phyloP scores from a whole-genome alignment of 768 basidiomycete species.

The Gymnopilus dilepis region DNA sequence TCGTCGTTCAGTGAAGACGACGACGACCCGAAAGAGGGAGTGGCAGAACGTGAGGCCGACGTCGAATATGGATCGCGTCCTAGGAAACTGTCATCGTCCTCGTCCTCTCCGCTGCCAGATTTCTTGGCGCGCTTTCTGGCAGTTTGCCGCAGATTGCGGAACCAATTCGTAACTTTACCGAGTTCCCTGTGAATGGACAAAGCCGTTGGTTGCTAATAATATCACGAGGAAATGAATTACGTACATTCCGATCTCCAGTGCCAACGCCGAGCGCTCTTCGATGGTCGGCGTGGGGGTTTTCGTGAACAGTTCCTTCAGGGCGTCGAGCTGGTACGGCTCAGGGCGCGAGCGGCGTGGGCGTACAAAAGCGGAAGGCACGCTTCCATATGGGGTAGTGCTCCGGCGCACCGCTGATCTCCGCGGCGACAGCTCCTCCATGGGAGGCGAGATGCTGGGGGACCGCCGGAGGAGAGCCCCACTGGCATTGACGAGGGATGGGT shows the following conservation, averaged over 20 bases:
- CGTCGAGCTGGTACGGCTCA: conserved; percentile 78
- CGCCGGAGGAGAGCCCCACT: conserved; percentile 37
- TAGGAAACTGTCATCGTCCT: conserved; percentile 52
- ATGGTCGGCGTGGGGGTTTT: conserved; percentile 78
- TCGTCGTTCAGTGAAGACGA: conserved; percentile 53
- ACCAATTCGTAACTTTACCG: conserved; percentile 89
- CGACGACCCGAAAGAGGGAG: conserved; percentile 55
- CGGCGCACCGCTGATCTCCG: conserved; percentile 44
- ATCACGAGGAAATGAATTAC: conserved; percentile 30
- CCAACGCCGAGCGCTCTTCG: conserved; percentile 77
- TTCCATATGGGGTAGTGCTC: conserved; percentile 53
- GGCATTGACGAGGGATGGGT: conserved; percentile 37
- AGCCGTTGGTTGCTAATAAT: conserved; percentile 3
- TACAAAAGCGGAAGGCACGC: conserved; percentile 39
- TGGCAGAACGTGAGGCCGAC: conserved; percentile 56
- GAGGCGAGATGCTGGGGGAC: conserved; percentile 47
- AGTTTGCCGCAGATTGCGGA: conserved; percentile 82
- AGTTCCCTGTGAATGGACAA: conserved; percentile 61
- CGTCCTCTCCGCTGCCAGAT: conserved; percentile 48
- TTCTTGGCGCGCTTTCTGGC: conserved; percentile 73
- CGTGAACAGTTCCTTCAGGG: conserved; percentile 69
- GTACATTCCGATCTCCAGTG: conserved; percentile 79
- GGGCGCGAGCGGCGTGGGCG: conserved; percentile 78
- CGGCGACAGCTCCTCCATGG: conserved; percentile 42
- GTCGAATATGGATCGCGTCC: conserved; percentile 42